Percentiles rank a stretch among this genome's conserved stretches.
Evolutionary conservation across 2,329 filamentous ascomycete species (phyloP).

Genomic region (Hymenoscyphus scutula): DNA sequence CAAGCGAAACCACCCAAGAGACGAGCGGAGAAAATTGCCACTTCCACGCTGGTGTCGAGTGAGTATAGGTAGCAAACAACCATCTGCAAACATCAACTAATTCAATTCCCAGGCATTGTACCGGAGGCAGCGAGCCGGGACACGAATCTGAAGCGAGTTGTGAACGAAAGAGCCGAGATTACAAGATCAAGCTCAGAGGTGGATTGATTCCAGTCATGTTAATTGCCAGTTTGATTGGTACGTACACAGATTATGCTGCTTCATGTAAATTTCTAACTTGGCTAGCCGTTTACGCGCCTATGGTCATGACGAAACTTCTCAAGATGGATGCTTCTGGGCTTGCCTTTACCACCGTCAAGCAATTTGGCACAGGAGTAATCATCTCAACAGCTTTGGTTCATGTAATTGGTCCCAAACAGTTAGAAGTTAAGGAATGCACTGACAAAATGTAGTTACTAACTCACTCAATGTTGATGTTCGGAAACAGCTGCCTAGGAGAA

Average conservation of each 20-base stretch:
- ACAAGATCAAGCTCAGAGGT: slow-evolving; percentile 66
- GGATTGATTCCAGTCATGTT: slow-evolving; percentile 72
- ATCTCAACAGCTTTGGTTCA: slow-evolving; percentile 70
- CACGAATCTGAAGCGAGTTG: slow-evolving; percentile 41
- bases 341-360: slow-evolving; percentile 54
- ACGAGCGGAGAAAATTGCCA: slow-evolving; percentile 56
- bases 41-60: slow-evolving; percentile 75
- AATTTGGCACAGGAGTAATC: slow-evolving; percentile 72
- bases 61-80: slow-evolving; percentile 39
- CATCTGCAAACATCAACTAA: background rate
- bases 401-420: slow-evolving; percentile 37
- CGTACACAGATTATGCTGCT: slow-evolving; percentile 7
- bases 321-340: slow-evolving; percentile 1
- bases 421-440: background rate
- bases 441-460: slow-evolving; percentile 58
- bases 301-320: slow-evolving; percentile 46
- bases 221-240: slow-evolving; percentile 63
- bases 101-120: background rate
- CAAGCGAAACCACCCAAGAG: slow-evolving; percentile 14
- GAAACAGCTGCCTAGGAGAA: slow-evolving; percentile 55
- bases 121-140: slow-evolving; percentile 27
- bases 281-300: slow-evolving; percentile 60
- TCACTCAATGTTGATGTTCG: slow-evolving; percentile 70
- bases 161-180: slow-evolving; percentile 53
- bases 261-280: slow-evolving; percentile 13